Base-by-base conservation (phyloP, 208 protist species). In the Porcisia hertigi region DNA sequence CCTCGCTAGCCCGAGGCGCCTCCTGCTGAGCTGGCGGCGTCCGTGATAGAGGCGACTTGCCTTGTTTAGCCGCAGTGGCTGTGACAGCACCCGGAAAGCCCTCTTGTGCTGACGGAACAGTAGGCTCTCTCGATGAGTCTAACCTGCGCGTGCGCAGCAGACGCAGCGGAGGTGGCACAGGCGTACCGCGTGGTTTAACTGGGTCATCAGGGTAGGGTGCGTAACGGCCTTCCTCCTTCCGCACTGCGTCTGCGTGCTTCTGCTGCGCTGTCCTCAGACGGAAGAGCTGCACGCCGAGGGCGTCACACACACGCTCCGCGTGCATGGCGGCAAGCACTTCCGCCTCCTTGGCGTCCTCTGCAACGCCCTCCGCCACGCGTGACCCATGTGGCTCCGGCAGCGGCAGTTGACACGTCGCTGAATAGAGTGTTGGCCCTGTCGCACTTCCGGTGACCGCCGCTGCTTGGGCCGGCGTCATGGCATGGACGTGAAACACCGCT, bases 301-400 rank as follows among this genome's bases (percentile, higher is more conserved):
- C 85, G 58, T 95, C 91, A 75, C 88, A 93, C 23, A 95, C 81
- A 4, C 86, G 78, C 75, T 97, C 89, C 6, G 91, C 93, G 76
- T 97, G 93, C 93, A 97, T 97, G 43, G 93, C 91, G 18, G 89
- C 89, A 1, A 95, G 84, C 58, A 92, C 62, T 75, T 94, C 92
- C 18, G 92, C 92, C 39, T 92, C 88, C 81, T 90, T 91, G 23
- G 77, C 79, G 53, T 73, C 84, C 55, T 92, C 86, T 12, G 70
- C 89, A 20, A 96, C 34, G 3, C 92, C 89, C 63, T 96, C 88
- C 12, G 89, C 92, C 1, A 94, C 79, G 81, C 90, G 89, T 18
- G 77, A 80, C 59, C 80, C 54, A 58, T 96, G 90, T 57, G 90
- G 90, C 39, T 80, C 67, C 8, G 90, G 90, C n/a, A 94, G 83